phyloP scores from a whole-genome alignment of 139 green algal species.

The Penium margaritaceum region DNA sequence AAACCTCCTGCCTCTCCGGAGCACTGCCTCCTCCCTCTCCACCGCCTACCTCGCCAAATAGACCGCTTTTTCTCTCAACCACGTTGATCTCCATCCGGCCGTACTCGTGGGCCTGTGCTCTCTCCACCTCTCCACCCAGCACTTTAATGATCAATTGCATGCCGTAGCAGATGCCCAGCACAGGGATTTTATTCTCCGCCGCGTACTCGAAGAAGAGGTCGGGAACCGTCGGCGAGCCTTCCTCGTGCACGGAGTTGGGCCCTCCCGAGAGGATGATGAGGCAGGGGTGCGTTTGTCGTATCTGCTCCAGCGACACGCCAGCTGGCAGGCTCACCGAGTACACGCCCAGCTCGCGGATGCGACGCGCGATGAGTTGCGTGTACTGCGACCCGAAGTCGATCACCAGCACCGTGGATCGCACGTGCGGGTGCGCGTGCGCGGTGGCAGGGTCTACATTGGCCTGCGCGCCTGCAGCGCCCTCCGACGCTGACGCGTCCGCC shows the following conservation, averaged over 20 bases:
- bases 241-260: slow-evolving; percentile 88
- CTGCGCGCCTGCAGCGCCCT: too few relatives aligned
- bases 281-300: slow-evolving; percentile 63
- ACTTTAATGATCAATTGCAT: slow-evolving; percentile 78
- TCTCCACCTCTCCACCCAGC: slow-evolving; percentile 74
- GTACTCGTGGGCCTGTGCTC: slow-evolving; percentile 81
- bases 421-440: too few relatives aligned
- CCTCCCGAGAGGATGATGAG: slow-evolving; percentile 90
- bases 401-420: slow-evolving; percentile 55
- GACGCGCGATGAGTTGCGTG: slow-evolving; percentile 89
- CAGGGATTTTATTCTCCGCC: slow-evolving; percentile 41
- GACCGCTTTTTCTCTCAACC: slow-evolving; percentile 40
- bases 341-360: slow-evolving; percentile 81
- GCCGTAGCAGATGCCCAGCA: slow-evolving; percentile 97
- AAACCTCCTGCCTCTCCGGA: slow-evolving; percentile 89
- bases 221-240: slow-evolving; percentile 74
- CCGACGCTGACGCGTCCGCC: too few relatives aligned
- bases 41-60: background rate
- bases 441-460: too few relatives aligned
- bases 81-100: slow-evolving; percentile 84
- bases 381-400: slow-evolving; percentile 93
- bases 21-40: background rate
- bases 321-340: slow-evolving; percentile 85
- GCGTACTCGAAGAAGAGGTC: slow-evolving; percentile 38
- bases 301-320: slow-evolving; percentile 75